phyloP scores from a whole-genome alignment of 225 moss, liverwort and hornwort species.

The Thuidium tamariscinum region DNA sequence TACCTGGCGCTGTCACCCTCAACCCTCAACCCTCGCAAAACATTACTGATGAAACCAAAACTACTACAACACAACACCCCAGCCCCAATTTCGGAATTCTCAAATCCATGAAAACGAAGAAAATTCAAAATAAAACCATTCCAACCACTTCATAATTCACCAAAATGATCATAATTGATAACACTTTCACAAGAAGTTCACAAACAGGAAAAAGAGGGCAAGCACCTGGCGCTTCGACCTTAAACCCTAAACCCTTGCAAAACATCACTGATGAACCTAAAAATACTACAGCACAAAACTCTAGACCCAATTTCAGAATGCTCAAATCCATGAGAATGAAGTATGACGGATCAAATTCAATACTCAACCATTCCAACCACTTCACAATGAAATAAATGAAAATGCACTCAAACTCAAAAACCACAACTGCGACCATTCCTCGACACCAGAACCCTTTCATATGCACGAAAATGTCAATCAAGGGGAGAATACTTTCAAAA shows the following conservation, averaged over 20 bases:
- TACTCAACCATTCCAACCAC: background rate
- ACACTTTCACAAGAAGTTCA: background rate
- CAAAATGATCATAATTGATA: background rate
- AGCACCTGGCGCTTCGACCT: background rate
- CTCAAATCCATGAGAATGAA: background rate
- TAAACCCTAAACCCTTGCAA: background rate
- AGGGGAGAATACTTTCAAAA: background rate
- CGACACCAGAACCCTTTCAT: background rate
- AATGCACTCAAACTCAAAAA: background rate
- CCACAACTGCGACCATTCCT: background rate
- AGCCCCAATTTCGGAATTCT: background rate
- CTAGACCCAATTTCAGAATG: background rate
- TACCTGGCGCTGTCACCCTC: slow-evolving; percentile 1
- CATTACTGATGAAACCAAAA: background rate
- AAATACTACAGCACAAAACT: background rate
- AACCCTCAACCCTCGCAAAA: background rate
- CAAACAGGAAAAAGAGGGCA: background rate
- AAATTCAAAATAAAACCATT: background rate
- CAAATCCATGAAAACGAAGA: background rate
- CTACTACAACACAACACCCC: too few relatives aligned
- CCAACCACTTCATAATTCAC: background rate
- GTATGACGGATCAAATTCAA: background rate
- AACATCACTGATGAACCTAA: background rate
- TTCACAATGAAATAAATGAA: background rate
- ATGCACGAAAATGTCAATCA: background rate